phyloP scores from a whole-genome alignment of 176 grass and related monocot species.

The Canna indica region DNA sequence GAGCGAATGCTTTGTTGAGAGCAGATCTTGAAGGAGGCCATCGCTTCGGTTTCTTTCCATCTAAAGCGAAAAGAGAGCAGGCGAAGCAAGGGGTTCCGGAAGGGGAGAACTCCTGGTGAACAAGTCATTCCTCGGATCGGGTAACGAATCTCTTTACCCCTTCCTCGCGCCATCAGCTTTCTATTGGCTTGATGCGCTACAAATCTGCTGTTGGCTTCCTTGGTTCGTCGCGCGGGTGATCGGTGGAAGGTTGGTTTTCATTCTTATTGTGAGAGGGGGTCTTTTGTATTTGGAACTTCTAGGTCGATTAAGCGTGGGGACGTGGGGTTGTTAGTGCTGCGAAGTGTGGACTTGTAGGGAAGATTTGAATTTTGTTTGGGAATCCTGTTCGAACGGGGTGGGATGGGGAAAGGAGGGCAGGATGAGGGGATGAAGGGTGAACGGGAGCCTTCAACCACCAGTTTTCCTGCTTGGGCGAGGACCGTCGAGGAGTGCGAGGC shows the following conservation, averaged over 20 bases:
- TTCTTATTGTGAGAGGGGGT: background rate
- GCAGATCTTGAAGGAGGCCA: background rate
- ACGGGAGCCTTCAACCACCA: background rate
- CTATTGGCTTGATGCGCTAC: background rate
- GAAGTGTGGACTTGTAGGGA: background rate
- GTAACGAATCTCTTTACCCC: background rate
- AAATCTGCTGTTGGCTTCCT: background rate
- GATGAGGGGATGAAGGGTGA: background rate
- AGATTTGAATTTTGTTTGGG: background rate
- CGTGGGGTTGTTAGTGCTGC: background rate
- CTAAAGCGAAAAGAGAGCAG: background rate
- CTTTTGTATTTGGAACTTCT: background rate
- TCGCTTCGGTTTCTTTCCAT: background rate
- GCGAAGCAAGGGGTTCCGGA: background rate
- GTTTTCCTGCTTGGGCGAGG: constrained; percentile 77
- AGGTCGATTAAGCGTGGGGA: background rate
- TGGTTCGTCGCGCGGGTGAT: background rate
- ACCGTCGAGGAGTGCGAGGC: constrained; percentile 49
- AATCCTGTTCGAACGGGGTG: background rate
- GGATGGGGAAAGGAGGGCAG: constrained; percentile 8
- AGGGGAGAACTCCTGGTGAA: background rate
- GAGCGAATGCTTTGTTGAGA: no score
- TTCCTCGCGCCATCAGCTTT: background rate
- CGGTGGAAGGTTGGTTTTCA: background rate
- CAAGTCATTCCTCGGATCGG: background rate